A percentile compares a stretch with the other conserved stretches of the same genome.
These are phyloP conservation scores for Calonectria hongkongensis DNA, from an alignment of 2,329 filamentous ascomycete species.

Conservation along the genomic window DNA sequence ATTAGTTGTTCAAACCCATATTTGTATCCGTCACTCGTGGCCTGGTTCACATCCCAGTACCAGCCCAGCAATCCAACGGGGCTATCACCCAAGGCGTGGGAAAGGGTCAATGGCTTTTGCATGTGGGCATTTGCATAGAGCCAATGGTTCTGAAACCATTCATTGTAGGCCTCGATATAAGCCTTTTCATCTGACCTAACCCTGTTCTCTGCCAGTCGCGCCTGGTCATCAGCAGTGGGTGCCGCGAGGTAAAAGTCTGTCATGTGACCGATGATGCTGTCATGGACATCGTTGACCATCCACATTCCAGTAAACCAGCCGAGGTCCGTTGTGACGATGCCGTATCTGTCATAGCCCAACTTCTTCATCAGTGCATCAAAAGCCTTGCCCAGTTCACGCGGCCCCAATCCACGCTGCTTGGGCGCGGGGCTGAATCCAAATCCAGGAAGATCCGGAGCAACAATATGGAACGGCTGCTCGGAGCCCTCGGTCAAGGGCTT, in stretches of 20 bases:
- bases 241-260: conserved; percentile 1
- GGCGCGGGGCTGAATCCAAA: conserved; percentile 64
- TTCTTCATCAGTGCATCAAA: conserved; percentile 63
- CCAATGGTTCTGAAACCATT: conserved; percentile 4
- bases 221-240: background rate
- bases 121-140: background rate
- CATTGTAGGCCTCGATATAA: background rate
- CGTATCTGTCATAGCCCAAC: conserved; percentile 62
- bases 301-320: conserved; percentile 15
- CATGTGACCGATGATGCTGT: conserved; percentile 16
- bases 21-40: background rate
- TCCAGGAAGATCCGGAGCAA: conserved; percentile 66
- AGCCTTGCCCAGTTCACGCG: conserved; percentile 54
- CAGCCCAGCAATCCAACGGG: background rate
- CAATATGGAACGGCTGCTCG: conserved; percentile 64
- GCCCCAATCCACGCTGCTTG: conserved; percentile 54
- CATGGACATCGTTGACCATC: conserved; percentile 4
- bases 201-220: background rate
- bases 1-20: conserved; percentile 1
- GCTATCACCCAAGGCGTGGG: background rate
- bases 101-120: background rate
- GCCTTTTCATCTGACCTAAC: background rate
- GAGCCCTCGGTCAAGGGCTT: conserved; percentile 51
- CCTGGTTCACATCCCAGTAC: conserved; percentile 2
- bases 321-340: conserved; percentile 39